phyloP scores from a whole-genome alignment of 129 eudicot genomes.

The Mikania micrantha region DNA sequence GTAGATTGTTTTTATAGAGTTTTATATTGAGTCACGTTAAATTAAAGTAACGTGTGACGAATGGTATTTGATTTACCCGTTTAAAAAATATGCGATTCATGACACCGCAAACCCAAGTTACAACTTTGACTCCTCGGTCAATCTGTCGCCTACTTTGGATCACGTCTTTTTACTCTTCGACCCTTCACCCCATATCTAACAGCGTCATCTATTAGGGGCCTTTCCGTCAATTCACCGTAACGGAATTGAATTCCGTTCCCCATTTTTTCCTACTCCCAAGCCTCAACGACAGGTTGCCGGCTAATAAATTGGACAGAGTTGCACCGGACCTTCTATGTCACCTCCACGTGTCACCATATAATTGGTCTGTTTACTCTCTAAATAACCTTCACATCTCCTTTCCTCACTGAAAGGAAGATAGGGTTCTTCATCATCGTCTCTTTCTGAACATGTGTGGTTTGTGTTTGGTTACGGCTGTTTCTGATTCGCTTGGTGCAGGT shows the following conservation, averaged over 20 bases:
- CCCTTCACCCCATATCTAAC: background rate
- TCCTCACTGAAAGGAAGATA: slow-evolving; percentile 1
- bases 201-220: slow-evolving; percentile 6
- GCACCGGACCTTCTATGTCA: slow-evolving; percentile 16
- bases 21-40: no score
- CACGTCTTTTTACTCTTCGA: background rate
- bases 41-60: no score
- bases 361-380: slow-evolving; percentile 26
- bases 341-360: slow-evolving; percentile 27
- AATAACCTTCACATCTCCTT: slow-evolving; percentile 10
- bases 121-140: background rate
- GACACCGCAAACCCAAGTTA: background rate
- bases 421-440: background rate
- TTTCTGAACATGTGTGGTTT: background rate
- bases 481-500: slow-evolving; percentile 99
- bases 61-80: no score
- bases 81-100: no score
- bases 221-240: background rate
- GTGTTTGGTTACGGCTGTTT: slow-evolving; percentile 38
- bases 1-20: no score
- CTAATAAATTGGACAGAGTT: slow-evolving; percentile 12
- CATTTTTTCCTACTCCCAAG: background rate
- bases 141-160: background rate
- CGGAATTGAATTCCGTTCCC: slow-evolving; percentile 18
- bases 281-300: slow-evolving; percentile 17